Percentiles rank a stretch among this genome's conserved stretches.
Evolutionary conservation across 2,329 filamentous ascomycete species (phyloP).

Genomic region (Chalaropsis thielavioides): DNA sequence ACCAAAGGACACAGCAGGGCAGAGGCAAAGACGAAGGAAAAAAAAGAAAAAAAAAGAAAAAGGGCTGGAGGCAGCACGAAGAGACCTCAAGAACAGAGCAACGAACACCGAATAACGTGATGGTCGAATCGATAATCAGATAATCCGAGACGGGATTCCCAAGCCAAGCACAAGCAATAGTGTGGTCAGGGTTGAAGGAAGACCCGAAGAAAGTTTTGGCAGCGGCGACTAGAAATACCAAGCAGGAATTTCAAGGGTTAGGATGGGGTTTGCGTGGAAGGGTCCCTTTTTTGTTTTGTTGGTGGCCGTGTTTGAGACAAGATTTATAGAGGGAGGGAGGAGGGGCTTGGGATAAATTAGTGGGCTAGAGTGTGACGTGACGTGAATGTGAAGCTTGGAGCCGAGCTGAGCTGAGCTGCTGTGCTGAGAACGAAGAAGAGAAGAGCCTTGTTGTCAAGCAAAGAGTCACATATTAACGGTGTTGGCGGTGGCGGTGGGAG

Average conservation of each 20-base stretch:
- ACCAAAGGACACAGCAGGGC: neutral
- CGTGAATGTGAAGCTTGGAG: neutral
- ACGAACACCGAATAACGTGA: neutral
- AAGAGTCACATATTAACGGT: constrained; percentile 18
- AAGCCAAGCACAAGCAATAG: neutral
- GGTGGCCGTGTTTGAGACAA: neutral
- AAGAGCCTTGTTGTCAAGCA: constrained; percentile 11
- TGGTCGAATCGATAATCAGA: neutral
- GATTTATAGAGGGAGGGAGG: neutral
- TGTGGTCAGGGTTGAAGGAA: neutral
- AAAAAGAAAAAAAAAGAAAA: neutral
- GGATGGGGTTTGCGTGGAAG: neutral
- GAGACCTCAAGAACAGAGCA: neutral
- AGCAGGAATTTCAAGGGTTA: constrained; percentile 3
- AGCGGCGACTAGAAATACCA: neutral
- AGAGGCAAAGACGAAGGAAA: neutral
- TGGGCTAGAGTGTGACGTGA: neutral
- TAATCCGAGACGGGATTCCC: too few species aligned
- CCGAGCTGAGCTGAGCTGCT: neutral
- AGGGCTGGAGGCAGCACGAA: neutral
- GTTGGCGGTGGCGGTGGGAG: neutral
- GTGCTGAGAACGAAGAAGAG: constrained; percentile 16
- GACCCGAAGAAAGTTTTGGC: too few species aligned
- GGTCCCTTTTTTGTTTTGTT: neutral
- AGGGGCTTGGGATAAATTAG: neutral